A percentile compares a stretch with the other conserved stretches of the same genome.
These are phyloP conservation scores for Pleoardoris graminearum DNA, from an alignment of 2,329 filamentous ascomycete species.

Conservation along the genomic window DNA sequence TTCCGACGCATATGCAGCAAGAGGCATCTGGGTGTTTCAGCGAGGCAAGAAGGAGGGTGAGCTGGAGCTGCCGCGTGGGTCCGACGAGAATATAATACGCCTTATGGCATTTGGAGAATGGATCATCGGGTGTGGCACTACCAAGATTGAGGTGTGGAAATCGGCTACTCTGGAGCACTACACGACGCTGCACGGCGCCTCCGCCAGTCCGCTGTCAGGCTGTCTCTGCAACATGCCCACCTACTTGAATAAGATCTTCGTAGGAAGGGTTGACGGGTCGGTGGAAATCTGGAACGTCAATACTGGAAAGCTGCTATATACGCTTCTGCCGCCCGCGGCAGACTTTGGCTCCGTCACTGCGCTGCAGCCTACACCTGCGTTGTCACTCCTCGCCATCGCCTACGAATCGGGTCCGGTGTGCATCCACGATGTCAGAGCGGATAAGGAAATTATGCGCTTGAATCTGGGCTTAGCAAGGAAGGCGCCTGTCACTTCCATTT, in stretches of 20 bases:
- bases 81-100: conserved; percentile 72
- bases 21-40: conserved; percentile 89
- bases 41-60: conserved; percentile 82
- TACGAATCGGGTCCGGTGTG: conserved; percentile 78
- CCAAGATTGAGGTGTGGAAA: conserved; percentile 87
- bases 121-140: conserved; percentile 79
- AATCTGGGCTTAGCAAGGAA: conserved; percentile 65
- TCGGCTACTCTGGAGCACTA: conserved; percentile 82
- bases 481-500: conserved; percentile 75
- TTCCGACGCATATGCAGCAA: conserved; percentile 52
- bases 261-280: conserved; percentile 82
- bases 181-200: conserved; percentile 70
- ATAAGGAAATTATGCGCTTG: conserved; percentile 71
- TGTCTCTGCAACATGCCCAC: conserved; percentile 88
- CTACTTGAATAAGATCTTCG: conserved; percentile 93
- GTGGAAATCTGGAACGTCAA: conserved; percentile 98
- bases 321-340: conserved; percentile 74
- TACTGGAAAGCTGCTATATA: conserved; percentile 88
- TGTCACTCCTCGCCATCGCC: conserved; percentile 85
- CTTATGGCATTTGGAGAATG: conserved; percentile 86
- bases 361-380: conserved; percentile 77
- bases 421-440: conserved; percentile 79
- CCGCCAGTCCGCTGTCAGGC: conserved; percentile 72
- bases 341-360: conserved; percentile 82
- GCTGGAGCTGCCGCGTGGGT: conserved; percentile 67